Evolutionary conservation across 2,329 filamentous ascomycete genomes (phyloP).

Genomic region (Lasiodiplodia hormozganensis): DNA sequence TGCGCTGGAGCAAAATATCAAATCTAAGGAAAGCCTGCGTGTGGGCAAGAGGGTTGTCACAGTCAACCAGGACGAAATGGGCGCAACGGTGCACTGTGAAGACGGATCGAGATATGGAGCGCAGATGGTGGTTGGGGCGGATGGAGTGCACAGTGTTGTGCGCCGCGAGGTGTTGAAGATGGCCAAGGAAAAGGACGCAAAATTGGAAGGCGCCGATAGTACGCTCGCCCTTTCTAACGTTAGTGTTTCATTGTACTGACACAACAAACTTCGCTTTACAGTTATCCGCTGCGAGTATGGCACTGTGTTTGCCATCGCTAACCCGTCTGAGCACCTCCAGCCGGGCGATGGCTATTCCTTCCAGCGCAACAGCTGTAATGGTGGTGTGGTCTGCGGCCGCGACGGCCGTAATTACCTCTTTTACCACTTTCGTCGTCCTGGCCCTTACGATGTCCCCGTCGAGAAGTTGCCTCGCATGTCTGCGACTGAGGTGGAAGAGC

Average conservation of each 20-base stretch:
- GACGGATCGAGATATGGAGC: neutral
- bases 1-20: neutral
- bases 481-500: slow-evolving; percentile 39
- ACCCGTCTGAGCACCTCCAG: neutral
- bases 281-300: neutral
- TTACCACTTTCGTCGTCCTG: neutral
- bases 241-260: neutral
- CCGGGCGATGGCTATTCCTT: neutral
- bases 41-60: neutral
- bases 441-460: neutral
- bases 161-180: neutral
- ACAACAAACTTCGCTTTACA: too few relatives aligned
- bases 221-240: neutral
- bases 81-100: neutral
- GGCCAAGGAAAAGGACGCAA: neutral
- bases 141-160: neutral
- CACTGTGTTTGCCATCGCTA: neutral
- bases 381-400: neutral
- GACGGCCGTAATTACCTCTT: neutral
- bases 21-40: neutral
- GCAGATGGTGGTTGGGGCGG: neutral
- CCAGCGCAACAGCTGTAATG: neutral
- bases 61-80: slow-evolving; percentile 3
- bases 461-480: slow-evolving; percentile 39
- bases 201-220: neutral